Conservation (phyloP, 2,329 filamentous ascomycete species). For the Epichloe typhina region DNA sequence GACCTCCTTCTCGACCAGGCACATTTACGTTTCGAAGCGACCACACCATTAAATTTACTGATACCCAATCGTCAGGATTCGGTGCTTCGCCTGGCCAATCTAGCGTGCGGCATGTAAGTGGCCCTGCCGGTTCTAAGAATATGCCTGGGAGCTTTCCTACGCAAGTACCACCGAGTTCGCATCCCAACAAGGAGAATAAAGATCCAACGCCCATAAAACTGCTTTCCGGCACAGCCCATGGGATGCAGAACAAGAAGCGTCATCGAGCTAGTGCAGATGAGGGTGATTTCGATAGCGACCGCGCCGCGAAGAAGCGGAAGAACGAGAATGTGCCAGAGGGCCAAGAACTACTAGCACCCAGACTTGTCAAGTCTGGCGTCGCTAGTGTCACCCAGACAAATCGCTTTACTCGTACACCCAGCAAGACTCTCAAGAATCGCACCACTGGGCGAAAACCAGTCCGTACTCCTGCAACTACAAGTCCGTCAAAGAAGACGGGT, state of each 20-base stretch:
- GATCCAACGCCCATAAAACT: constrained; percentile 23
- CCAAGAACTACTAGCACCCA: constrained; percentile 38
- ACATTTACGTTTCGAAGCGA: constrained; percentile 55
- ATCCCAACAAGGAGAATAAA: constrained; percentile 43
- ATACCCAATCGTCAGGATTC: constrained; percentile 36
- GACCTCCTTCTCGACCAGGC: constrained; percentile 33
- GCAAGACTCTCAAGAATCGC: constrained; percentile 11
- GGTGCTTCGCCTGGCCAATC: constrained; percentile 45
- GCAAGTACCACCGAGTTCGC: constrained; percentile 16
- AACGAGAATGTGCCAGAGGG: constrained; percentile 34
- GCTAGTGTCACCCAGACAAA: constrained; percentile 22
- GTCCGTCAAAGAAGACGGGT: constrained; percentile 37
- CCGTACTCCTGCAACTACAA: constrained; percentile 19
- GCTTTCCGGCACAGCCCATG: constrained; percentile 41
- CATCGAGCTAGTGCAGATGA: constrained; percentile 44
- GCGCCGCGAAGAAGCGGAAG: constrained; percentile 47
- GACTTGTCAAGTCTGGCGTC: constrained; percentile 26
- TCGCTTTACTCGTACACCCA: constrained; percentile 14
- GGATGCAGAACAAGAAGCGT: constrained; percentile 53
- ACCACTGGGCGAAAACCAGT: constrained; percentile 8
- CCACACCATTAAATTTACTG: constrained; percentile 47
- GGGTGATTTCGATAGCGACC: constrained; percentile 36
- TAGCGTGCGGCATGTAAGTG: constrained; percentile 46
- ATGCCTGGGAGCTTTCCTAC: constrained; percentile 46
- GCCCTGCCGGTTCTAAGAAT: constrained; percentile 31